Evolutionary conservation across 306 rosid genomes (phyloP).

Genomic region (Cucumis sativus): DNA sequence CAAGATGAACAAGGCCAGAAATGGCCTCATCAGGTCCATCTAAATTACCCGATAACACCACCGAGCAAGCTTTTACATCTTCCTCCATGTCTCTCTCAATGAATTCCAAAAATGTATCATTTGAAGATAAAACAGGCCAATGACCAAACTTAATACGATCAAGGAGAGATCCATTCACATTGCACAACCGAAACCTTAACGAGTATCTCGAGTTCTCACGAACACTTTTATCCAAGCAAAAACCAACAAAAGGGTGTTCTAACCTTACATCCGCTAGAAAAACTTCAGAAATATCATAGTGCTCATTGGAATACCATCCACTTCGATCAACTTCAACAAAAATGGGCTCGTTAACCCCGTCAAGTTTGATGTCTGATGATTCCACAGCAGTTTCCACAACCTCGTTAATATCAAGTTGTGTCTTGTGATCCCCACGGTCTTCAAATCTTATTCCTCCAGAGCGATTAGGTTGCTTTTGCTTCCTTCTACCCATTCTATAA

Average conservation of each 20-base stretch:
- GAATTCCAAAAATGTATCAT: constrained; percentile 56
- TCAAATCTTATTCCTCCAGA: constrained; percentile 42
- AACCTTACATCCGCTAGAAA: constrained; percentile 42
- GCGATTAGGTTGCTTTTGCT: constrained; percentile 57
- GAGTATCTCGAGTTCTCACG: constrained; percentile 27
- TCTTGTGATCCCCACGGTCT: constrained; percentile 20
- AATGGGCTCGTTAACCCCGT: constrained; percentile 29
- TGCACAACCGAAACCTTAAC: constrained; percentile 54
- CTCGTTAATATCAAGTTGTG: constrained; percentile 28
- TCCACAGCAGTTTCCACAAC: constrained; percentile 13
- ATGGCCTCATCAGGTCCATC: constrained; percentile 86
- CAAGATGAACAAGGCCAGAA: constrained; percentile 71
- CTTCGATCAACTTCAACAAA: constrained; percentile 64
- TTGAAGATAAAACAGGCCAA: constrained; percentile 70
- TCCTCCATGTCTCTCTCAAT: constrained; percentile 23
- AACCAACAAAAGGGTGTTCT: constrained; percentile 41
- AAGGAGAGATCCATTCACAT: constrained; percentile 26
- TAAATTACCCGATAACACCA: constrained; percentile 61
- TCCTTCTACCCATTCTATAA: constrained; percentile 59
- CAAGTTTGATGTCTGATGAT: constrained; percentile 21
- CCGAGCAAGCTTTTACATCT: constrained; percentile 25
- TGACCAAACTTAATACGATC: constrained; percentile 68
- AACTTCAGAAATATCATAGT: constrained; percentile 75
- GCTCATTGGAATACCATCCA: constrained; percentile 43
- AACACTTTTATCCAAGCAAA: constrained; percentile 30